Conservation (phyloP, 2,329 filamentous ascomycete species). For the Ceratocystis diversiconidia region DNA sequence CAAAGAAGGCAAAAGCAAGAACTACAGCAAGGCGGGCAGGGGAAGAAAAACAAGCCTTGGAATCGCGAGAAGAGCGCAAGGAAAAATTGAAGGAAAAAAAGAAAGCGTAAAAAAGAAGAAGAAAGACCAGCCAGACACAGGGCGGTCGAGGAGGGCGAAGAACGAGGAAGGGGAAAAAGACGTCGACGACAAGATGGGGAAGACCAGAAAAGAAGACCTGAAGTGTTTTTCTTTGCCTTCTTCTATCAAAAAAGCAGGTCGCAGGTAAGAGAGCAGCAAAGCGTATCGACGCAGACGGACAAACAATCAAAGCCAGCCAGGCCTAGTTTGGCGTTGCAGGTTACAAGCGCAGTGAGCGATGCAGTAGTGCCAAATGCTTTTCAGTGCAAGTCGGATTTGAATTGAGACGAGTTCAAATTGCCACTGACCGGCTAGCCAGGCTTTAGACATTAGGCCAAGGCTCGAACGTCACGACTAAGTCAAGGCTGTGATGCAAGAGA, state of each 20-base stretch:
- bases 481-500: not conserved
- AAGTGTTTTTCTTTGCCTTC: too few species aligned
- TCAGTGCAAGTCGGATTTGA: too few species aligned
- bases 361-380: too few species aligned
- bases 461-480: too few species aligned
- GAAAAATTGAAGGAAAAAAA: not conserved
- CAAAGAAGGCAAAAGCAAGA: not conserved
- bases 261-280: conserved; percentile 8
- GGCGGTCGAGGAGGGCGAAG: not conserved
- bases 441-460: too few species aligned
- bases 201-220: not conserved
- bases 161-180: conserved; percentile 9
- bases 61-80: not conserved
- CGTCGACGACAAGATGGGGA: not conserved
- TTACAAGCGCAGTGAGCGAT: not conserved
- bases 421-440: too few species aligned
- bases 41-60: not conserved
- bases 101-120: not conserved
- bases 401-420: too few species aligned
- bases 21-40: not conserved
- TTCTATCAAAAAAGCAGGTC: conserved; percentile 1
- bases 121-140: not conserved
- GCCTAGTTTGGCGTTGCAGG: not conserved
- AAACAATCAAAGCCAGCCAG: not conserved
- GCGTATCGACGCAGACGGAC: conserved; percentile 10